Evolutionary conservation across 176 grass and related monocot species (phyloP), one percentile per base, ranked within the genome.

Genomic region (Leersia perrieri): DNA sequence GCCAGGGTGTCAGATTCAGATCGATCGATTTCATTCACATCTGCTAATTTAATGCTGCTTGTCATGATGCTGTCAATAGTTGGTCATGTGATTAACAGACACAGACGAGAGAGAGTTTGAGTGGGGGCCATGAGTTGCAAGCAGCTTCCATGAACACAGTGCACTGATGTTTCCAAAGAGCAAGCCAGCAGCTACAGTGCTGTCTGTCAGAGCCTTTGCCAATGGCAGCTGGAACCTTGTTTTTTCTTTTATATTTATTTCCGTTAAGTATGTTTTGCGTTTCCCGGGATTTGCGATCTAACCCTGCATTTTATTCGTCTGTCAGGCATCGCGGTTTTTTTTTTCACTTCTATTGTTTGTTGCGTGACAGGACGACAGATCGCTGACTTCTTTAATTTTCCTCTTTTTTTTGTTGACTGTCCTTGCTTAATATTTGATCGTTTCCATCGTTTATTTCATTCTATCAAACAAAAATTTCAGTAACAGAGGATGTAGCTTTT

Each of bases 91-190:
- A 38, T 30, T 25, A n/a, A n/a, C 29, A 10, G 29, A 31, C 39
- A 33, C 30, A 14, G 69, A 8, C n/a, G 22, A 38, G 28, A 18
- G 18, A 3, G 2, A 7, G 41, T n/a, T 70, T 47, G 42, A 14
- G 76, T 77, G 79, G 26, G 70, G 26, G 86, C 53, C 53, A 25
- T 33, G 41, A 88, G 74, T 73, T 83, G 74, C 80, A 88, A 83
- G 60, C 86, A 84, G 81, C 76, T 88, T 84, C 70, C 87, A 80
- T 70, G 39, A 63, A 84, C 81, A 74, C 76, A 84, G 61, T 32
- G 69, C 81, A 47, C 13, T 75, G 51, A 47, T 88, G 81, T 84
- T 80, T 35, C 81, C 75, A 69, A 74, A 79, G 76, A 64, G 30
- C 66, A 27, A 26, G 68, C 68, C 66, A 38, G 60, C 66, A 38